Base-by-base conservation (phyloP, 2,329 filamentous ascomycete species). In the Hypoxylon sp. region DNA sequence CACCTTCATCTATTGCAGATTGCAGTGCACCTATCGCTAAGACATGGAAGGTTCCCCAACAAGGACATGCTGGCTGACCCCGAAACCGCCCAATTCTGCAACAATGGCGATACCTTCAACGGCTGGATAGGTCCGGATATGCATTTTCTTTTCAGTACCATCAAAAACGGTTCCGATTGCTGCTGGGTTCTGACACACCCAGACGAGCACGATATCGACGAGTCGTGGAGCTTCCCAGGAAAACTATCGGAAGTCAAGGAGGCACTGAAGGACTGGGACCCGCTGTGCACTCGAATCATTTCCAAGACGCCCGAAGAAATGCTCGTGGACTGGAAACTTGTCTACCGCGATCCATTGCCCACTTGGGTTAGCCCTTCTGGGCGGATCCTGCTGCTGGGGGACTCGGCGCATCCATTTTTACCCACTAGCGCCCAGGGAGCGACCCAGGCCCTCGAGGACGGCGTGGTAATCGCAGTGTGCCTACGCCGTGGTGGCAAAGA, bases 121-220 rank as follows among this genome's bases (percentile, higher is more conserved):
- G 85, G 85, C 24, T 84, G 82, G 85, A 82, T 87, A 56, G 84
- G 85, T 1, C 83, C 83, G 2, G 83, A 87, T 65, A 81, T 84
- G 51, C 84, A 86, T 67, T 84, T 86, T 63, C 75, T 87, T 1
- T 86, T 86, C 68, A 84, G 82, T 5, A 85, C 85, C 2, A 82
- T 87, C 67, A 86, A 86, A 73, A 78, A 80, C 65, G 84, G 84
- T 24, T 76, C 79, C 19, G 84, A 87, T 59, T 86, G 84, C 70
- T 85, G 81, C 68, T 88, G 85, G 85, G 85, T 87, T 2, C 76
- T 86, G 20, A 87, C 85, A 0, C 84, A 86, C 71, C 78, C 73
- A 19, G 85, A 86, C 65, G 79, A 82, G 57, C 80, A 81, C 62
- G 80, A 86, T 66, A 85, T 86, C 57, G 79, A 84, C 59, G 82